Evolutionary conservation across 176 grass and related monocot species (phyloP).

Genomic region (Juncus effusus): DNA sequence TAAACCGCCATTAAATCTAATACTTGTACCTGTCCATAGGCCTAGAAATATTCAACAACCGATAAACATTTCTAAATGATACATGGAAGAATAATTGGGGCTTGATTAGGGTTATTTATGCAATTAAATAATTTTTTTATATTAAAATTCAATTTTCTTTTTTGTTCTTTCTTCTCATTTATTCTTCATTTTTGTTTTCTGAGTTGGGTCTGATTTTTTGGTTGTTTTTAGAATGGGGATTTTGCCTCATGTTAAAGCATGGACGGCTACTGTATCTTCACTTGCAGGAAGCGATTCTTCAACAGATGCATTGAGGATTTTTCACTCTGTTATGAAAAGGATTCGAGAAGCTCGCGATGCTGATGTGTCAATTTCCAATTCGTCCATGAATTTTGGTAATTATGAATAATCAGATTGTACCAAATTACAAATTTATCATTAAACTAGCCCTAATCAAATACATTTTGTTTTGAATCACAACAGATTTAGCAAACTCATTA

Average conservation of each 20-base stretch:
- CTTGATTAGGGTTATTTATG: too few species aligned
- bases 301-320: slow-evolving; percentile 55
- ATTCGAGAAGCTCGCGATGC: slow-evolving; percentile 29
- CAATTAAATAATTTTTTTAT: too few species aligned
- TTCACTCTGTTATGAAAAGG: slow-evolving; percentile 49
- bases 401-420: not conserved
- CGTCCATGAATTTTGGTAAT: not conserved
- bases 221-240: slow-evolving; percentile 25
- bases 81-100: too few species aligned
- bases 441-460: not conserved
- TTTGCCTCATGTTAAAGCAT: slow-evolving; percentile 76
- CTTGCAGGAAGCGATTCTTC: slow-evolving; percentile 34
- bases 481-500: slow-evolving; percentile 19
- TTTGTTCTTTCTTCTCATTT: too few species aligned
- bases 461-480: not conserved
- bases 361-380: not conserved
- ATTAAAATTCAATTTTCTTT: too few species aligned
- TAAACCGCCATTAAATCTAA: too few species aligned
- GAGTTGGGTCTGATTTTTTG: too few species aligned
- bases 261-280: slow-evolving; percentile 60
- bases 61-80: too few species aligned
- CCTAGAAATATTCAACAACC: too few species aligned
- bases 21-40: too few species aligned
- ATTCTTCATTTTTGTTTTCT: too few species aligned
- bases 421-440: not conserved